Conservation (phyloP, 2,329 filamentous ascomycete species). For the Sarocladium oryzae region DNA sequence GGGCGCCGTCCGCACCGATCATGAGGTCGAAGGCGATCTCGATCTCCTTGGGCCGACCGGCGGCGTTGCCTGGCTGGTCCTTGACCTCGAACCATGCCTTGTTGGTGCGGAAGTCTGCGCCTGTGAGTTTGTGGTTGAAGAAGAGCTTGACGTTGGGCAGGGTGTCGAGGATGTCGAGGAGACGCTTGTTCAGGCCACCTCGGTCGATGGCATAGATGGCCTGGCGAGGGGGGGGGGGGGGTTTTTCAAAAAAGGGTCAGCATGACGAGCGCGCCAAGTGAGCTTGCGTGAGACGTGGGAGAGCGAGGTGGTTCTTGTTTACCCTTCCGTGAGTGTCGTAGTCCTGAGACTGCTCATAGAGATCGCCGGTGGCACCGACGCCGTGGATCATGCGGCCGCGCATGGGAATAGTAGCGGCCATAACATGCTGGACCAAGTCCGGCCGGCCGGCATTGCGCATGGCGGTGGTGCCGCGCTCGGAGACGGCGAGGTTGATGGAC, state of each 20-base stretch:
- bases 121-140: conserved; percentile 90
- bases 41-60: conserved; percentile 58
- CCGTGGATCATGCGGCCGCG: conserved; percentile 94
- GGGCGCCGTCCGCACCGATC: conserved; percentile 90
- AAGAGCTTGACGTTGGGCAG: conserved; percentile 86
- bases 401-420: conserved; percentile 83
- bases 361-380: conserved; percentile 51
- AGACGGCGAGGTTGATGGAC: conserved; percentile 96
- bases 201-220: conserved; percentile 82
- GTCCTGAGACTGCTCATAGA: conserved; percentile 77
- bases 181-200: conserved; percentile 70
- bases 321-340: conserved; percentile 88
- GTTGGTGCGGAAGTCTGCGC: conserved; percentile 72
- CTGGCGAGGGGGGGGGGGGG: no score
- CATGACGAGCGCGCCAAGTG: no score
- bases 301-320: no score
- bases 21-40: conserved; percentile 86
- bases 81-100: conserved; percentile 81
- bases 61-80: conserved; percentile 25
- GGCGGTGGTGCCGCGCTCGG: conserved; percentile 87
- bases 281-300: no score
- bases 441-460: conserved; percentile 64
- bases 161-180: conserved; percentile 76
- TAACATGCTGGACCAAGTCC: conserved; percentile 64
- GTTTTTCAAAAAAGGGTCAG: no score